phyloP scores from a whole-genome alignment of 768 basidiomycete genomes.

The Podaxis sp. region DNA sequence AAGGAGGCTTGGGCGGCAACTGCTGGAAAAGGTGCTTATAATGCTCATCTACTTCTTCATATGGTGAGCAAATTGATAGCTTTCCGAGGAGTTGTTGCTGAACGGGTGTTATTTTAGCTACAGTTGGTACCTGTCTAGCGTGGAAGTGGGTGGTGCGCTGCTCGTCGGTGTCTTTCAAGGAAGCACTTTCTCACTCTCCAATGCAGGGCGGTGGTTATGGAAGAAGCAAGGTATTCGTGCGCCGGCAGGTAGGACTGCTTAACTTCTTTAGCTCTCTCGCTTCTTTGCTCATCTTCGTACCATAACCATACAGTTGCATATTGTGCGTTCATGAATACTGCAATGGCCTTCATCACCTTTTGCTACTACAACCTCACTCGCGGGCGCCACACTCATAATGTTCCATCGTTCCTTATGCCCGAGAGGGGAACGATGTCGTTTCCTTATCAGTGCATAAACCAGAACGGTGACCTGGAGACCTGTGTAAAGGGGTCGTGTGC shows the following conservation, averaged over 20 bases:
- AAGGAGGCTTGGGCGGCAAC: background rate
- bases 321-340: conserved; percentile 25
- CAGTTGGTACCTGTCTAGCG: conserved; percentile 33
- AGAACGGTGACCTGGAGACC: conserved; percentile 31
- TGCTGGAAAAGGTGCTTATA: conserved; percentile 2
- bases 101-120: conserved; percentile 23
- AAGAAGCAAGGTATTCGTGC: conserved; percentile 20
- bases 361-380: conserved; percentile 34
- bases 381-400: conserved; percentile 34
- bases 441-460: conserved; percentile 39
- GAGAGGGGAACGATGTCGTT: conserved; percentile 30
- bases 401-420: conserved; percentile 31
- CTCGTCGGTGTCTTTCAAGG: background rate
- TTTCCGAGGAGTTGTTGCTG: background rate
- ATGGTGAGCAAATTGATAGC: background rate
- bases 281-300: background rate
- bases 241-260: conserved; percentile 24
- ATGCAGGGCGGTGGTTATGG: conserved; percentile 32
- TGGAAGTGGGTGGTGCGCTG: conserved; percentile 31
- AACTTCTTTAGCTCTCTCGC: background rate
- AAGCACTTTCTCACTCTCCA: background rate
- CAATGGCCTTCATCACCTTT: conserved; percentile 26
- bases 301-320: conserved; percentile 28
- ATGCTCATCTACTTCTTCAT: conserved; percentile 6
- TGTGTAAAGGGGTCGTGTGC: conserved; percentile 36